phyloP scores from a whole-genome alignment of 1,284 basidiomycete species.

The Meripilus lineatus region DNA sequence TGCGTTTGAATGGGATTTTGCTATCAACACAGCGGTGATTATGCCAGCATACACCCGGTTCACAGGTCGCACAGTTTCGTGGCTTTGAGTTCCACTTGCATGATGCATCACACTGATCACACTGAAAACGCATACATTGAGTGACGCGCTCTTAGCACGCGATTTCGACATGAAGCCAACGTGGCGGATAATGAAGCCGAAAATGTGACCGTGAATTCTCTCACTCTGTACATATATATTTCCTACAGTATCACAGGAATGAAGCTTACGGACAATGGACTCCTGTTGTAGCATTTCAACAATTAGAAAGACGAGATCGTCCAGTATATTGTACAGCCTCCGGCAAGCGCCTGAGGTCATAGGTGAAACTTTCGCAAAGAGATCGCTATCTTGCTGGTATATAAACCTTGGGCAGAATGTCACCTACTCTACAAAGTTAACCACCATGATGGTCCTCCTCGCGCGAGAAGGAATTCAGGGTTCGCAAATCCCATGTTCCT shows the following conservation, averaged over 20 bases:
- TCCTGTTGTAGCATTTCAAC: conserved; percentile 78
- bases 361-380: conserved; percentile 92
- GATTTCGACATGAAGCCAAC: conserved; percentile 93
- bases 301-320: conserved; percentile 90
- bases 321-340: no score
- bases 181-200: conserved; percentile 96
- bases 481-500: no score
- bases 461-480: no score
- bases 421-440: conserved; percentile 92
- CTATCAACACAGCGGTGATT: conserved; percentile 82
- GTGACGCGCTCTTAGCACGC: conserved; percentile 53
- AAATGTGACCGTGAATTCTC: conserved; percentile 87
- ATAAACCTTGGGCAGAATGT: conserved; percentile 96
- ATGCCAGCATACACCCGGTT: conserved; percentile 96
- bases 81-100: conserved; percentile 57
- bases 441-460: conserved; percentile 93
- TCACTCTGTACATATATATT: conserved; percentile 51
- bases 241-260: no score
- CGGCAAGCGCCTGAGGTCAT: conserved; percentile 83
- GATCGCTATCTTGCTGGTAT: conserved; percentile 90
- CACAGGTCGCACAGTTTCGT: conserved; percentile 92
- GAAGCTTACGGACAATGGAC: no score
- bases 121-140: background rate
- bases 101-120: background rate
- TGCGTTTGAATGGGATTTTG: conserved; percentile 97